These are phyloP conservation scores for Lenwebbia sp. DNA, from an alignment of 345 rosid genomes.

Conservation along the genomic window DNA sequence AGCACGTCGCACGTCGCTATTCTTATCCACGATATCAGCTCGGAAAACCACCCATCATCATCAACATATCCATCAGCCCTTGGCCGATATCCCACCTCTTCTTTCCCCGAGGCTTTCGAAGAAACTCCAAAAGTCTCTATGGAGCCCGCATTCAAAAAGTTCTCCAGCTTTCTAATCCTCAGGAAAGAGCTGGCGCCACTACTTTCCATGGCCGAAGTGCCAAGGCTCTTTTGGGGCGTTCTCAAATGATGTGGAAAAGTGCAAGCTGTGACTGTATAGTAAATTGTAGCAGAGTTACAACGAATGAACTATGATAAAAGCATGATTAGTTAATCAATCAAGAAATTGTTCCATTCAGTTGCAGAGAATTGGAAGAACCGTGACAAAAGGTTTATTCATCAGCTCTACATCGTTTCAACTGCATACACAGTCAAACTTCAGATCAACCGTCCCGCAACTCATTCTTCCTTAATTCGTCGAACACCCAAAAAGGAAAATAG, in stretches of 20 bases:
- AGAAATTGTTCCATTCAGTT: not conserved
- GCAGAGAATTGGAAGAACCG: not conserved
- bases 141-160: constrained; percentile 16
- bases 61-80: constrained; percentile 14
- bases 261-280: not conserved
- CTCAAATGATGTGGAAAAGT: not conserved
- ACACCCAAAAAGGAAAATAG: not conserved
- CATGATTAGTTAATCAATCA: not conserved
- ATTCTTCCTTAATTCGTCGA: not conserved
- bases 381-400: not conserved
- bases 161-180: constrained; percentile 36
- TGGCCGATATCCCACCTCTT: not conserved
- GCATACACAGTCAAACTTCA: not conserved
- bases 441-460: not conserved
- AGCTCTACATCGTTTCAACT: not conserved
- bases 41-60: constrained; percentile 33
- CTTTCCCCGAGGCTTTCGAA: not conserved
- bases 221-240: not conserved
- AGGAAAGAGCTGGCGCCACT: constrained; percentile 21
- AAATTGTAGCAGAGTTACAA: not conserved
- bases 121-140: constrained; percentile 4
- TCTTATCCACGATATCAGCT: constrained; percentile 28
- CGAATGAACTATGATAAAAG: not conserved
- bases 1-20: constrained; percentile 34
- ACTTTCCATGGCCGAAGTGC: constrained; percentile 13